Base-by-base conservation (phyloP, 345 rosid genomes). In the Theobroma cacao region DNA sequence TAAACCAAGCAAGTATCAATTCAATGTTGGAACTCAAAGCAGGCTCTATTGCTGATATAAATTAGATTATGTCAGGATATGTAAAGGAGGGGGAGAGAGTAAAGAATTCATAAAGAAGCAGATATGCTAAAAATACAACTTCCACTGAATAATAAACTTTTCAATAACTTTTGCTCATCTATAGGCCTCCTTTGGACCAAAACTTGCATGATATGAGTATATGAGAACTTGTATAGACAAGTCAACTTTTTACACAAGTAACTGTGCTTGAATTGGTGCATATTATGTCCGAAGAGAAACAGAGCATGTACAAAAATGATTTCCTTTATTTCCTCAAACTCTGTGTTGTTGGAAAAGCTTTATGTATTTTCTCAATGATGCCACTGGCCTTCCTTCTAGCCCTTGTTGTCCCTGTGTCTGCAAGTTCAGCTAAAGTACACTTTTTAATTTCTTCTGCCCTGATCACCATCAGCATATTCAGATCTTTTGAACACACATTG, bases 171-270 rank as follows among this genome's bases (percentile, higher is more conserved):
- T 60, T 11, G 10, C 15, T 62, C 3, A 77, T 41, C 72, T 74
- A 75, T 33, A 14, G 33, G 66, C 76, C 60, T 64, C 34, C 59
- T 63, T 76, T 76, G 65, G 64, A 62, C 73, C 76, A 80, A 82
- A 72, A 76, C 77, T 60, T 53, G 70, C 64, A 73, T 48, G 52
- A 34, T 26, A 68, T 20, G 59, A 63, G 26, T 80, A 55, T 31
- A 59, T 47, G 38, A 72, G 30, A 22, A 8, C 10, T 24, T 48
- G 52, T 64, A 59, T 65, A 48, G 38, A 53, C 33, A 71, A 65
- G 41, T 26, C 15, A 31, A 15, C 38, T 28, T 58, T 71, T 64
- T 80, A 65, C 60, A 55, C 24, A 75, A 80, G 74, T 28, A 71
- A 75, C 33, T 75, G 52, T 64, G 40, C 83, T 45, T 63, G 48